phyloP scores from a whole-genome alignment of 768 basidiomycete genomes.

The Naganishia antarctica region DNA sequence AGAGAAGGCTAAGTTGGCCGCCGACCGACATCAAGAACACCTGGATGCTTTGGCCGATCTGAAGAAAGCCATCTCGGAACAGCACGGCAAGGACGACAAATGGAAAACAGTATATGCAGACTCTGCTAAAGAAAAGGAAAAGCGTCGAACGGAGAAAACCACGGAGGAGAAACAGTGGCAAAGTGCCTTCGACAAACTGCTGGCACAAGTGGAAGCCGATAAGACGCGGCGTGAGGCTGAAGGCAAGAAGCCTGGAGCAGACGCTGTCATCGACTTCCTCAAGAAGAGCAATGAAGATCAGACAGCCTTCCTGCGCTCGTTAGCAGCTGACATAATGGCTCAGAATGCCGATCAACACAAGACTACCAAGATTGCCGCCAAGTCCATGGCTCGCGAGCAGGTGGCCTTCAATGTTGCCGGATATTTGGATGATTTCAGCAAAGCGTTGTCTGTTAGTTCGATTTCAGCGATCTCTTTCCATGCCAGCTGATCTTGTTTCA shows the following conservation, averaged over 20 bases:
- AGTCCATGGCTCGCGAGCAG: constrained; percentile 45
- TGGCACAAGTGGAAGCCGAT: constrained; percentile 38
- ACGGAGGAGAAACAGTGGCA: constrained; percentile 46
- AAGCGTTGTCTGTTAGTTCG: constrained; percentile 43
- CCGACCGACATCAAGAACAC: constrained; percentile 42
- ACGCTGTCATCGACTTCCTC: constrained; percentile 47
- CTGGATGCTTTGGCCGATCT: constrained; percentile 40
- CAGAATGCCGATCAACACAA: constrained; percentile 48
- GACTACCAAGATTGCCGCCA: constrained; percentile 39
- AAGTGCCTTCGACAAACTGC: constrained; percentile 42
- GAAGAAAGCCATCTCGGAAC: constrained; percentile 42
- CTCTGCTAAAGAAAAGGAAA: constrained; percentile 38
- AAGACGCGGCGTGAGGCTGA: constrained; percentile 45
- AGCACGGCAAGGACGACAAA: constrained; percentile 39
- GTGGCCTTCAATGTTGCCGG: constrained; percentile 49
- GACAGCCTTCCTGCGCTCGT: constrained; percentile 43
- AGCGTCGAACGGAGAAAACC: constrained; percentile 40
- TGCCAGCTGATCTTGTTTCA: background rate
- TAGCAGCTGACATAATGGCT: constrained; percentile 46
- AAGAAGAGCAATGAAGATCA: constrained; percentile 43
- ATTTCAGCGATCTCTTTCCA: background rate
- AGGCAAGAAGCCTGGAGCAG: constrained; percentile 45
- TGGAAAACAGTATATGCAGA: constrained; percentile 35
- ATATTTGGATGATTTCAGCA: constrained; percentile 49
- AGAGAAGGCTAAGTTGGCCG: constrained; percentile 39